Base-by-base conservation (phyloP, 257 asterid species). In the Mitragyna speciosa region DNA sequence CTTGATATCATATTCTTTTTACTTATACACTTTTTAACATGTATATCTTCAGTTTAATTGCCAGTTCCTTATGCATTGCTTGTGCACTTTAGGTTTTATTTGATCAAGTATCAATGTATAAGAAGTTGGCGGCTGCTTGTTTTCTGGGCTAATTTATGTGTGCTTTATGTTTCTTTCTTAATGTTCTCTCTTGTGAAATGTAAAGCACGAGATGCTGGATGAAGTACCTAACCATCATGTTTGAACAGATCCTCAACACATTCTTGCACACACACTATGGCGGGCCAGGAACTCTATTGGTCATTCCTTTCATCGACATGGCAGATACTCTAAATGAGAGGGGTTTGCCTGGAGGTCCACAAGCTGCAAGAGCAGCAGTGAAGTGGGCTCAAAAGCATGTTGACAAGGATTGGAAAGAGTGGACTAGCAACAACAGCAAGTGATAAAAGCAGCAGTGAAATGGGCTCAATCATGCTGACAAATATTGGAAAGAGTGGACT, bases 281-380 rank as follows among this genome's bases (percentile, higher is more conserved):
- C 7, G 98, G 98, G 73, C 98, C 98, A 16, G 98, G 97, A 78
- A 92, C 98, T 14, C 88, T 94, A 54, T 76, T 94, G 90, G 97
- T 94, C 11, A 67, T 80, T 36, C 98, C 98, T 12, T 94, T 94
- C 87, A 82, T 92, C 16, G 97, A 94, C 81, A 94, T 92, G 97
- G 97, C 97, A 16, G 95, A 94, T 82, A 88, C 97, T 64, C 61
- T 94, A 64, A 91, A 87, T 43, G 98, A 94, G 77, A 89, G 86
- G 56, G 97, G 95, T 66, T 88, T 94, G 76, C 98, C 97, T 0
- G 97, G 98, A 72, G 98, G 92, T 66, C 98, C 98, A 17, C 96
- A 94, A 76, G 97, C 97, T 74, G 97, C 98, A n/a, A 86, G 97
- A 31, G 91, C 89, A 66, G 97, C 98, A 19, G 89, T 94, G 14